Evolutionary conservation across 1,139 yeast genomes (phyloP), one percentile per base, ranked within the genome.

Genomic region (Arxiozyma slooffiae): DNA sequence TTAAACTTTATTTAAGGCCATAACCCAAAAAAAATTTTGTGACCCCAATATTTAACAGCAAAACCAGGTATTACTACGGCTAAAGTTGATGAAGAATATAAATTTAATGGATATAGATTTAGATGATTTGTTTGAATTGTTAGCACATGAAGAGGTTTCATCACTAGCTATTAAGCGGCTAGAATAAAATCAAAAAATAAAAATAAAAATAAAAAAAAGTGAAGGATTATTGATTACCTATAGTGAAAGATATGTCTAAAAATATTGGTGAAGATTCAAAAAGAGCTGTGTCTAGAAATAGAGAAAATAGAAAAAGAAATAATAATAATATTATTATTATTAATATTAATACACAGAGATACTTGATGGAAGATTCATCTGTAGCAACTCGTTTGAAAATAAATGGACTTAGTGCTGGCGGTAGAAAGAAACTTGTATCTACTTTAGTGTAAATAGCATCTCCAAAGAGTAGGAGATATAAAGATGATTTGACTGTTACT

Each of bases 401-500:
- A 64, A 92, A 92, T 67, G 97, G 98, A 0, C 74, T 92, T 52
- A 90, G 96, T 49, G 96, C 97, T 9, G 80, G 79, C 17, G 96
- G 95, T 2, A 81, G 85, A 38, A 78, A 80, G 57, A 96, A 90
- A 53, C 92, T 87, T 60, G 88, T 90, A 0, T 81, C 90, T 16
- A 85, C 94, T 79, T 72, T 92, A 53, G 83, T 90, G 22, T 84
- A 95, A 49, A 89, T 92, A 51, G 97, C 98, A n/a, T 80, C 88
- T 39, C 97, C 98, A 1, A 78, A 85, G 57, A 85, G 96, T 21
- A 80, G 98, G 68, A 78, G 88, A 48, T 92, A 90, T 69, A 80
- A 98, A 67, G 98, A 92, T 70, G 98, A 92, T 66, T 75, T 92
- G 62, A 90, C 97, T 0, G 97, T 90, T 9, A 89, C 97, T 2